Evolutionary conservation across 2,329 filamentous ascomycete genomes (phyloP).

Genomic region (Macrophomina tecta): DNA sequence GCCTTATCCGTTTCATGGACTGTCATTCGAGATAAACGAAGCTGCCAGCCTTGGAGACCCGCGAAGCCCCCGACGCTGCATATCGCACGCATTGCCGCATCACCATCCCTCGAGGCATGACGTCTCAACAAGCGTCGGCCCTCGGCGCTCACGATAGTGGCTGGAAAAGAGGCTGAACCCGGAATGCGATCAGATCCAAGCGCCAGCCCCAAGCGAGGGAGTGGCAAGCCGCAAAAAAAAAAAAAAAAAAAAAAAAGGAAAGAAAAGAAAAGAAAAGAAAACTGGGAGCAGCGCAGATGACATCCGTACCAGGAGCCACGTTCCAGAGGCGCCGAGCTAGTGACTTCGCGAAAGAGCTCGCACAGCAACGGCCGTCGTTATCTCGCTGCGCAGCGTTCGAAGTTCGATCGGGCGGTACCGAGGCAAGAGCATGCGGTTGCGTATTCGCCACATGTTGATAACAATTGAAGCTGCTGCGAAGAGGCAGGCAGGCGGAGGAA

Average conservation of each 20-base stretch:
- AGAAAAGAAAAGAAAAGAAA: too few species aligned
- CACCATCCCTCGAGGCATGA: neutral
- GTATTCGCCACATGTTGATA: neutral
- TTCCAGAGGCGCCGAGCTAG: neutral
- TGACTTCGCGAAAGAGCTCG: neutral
- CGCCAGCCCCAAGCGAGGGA: neutral
- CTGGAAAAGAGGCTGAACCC: constrained; percentile 7
- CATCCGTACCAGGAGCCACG: neutral
- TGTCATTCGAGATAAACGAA: too few species aligned
- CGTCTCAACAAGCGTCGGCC: neutral
- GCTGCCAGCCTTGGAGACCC: too few species aligned
- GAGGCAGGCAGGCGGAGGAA: neutral
- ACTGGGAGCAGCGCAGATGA: neutral
- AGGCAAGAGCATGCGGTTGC: neutral
- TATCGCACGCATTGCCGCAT: neutral
- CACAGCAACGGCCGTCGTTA: neutral
- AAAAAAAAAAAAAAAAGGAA: too few species aligned
- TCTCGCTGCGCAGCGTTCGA: neutral
- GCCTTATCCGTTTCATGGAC: too few species aligned
- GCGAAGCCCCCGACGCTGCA: too few species aligned
- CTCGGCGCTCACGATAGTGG: neutral
- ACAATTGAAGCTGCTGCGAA: neutral
- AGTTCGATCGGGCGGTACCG: neutral
- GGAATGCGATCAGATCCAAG: neutral
- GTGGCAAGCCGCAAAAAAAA: neutral